Evolutionary conservation across 495 filamentous ascomycete genomes (phyloP), one percentile per base, ranked within the genome.

Genomic region (Tuber aestivum): DNA sequence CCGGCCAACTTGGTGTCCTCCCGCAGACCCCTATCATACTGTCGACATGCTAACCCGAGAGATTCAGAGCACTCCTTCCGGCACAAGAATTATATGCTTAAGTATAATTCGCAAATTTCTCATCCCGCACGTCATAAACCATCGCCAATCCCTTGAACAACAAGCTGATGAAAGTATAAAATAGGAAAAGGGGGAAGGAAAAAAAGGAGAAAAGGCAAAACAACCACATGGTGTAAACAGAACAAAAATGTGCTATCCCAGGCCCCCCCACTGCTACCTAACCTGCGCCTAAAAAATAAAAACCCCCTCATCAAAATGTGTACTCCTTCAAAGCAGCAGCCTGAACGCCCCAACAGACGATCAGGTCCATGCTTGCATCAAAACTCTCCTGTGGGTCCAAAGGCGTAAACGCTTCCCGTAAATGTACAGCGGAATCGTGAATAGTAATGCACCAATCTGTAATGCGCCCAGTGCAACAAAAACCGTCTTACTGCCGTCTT

Each of bases 331-430:
- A 18, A 35, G 5, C 8, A 7, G 56, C 4, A 35, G 7, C 0
- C 27, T 20, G 27, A 16, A 32, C 23, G 14, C 56, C 4, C n/a
- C 2, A 61, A 32, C 12, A 12, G 56, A 20, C 1, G 56, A 65
- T 77, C 70, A 82, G 72, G 73, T 79, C 80, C 80, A 95, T 77
- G 89, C 92, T 86, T 97, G 94, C 93, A 97, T 95, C 74, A 97
- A 85, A 77, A 91, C 93, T 87, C 88, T 92, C 70, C 94, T 86
- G 41, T 94, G 93, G 0, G 95, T 97, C 94, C 95, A 97, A 94
- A 97, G 97, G n/a, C 95, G 87, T 44, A 92, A 89, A 70, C 94
- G 87, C 87, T 99, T 97, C 69, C 95, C 95, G 78, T 90, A 97
- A 44, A 99, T 93, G 83, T 97, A 99, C 92, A 99, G 93, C 4